Base-by-base conservation (phyloP, 1,284 basidiomycete genomes). In the Paramarasmius palmivorus region DNA sequence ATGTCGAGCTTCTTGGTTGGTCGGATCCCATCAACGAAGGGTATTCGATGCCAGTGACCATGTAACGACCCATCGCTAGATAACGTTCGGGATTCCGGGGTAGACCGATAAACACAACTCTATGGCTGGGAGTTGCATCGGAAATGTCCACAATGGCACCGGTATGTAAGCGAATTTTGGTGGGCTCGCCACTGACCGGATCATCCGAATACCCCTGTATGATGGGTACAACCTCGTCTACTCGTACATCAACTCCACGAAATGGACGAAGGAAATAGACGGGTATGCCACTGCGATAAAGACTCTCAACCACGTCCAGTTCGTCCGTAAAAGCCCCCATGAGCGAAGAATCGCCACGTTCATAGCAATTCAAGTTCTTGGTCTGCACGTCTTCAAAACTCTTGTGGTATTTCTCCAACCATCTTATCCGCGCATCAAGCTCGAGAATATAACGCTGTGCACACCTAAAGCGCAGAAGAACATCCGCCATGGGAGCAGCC, bases 241-340 rank as follows among this genome's bases (percentile, higher is more conserved):
- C 37, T 36, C 46, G 26, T 22, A 32, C 26, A 6, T 49, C 34
- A n/a, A 29, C 46, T 4, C 32, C 15, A 36, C 46, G 46, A 5
- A 49, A 34, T 10, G 29, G 17, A 15, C 46, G 34, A 49, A 36
- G 20, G 32, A 17, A 49, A 19, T 36, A 49, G 14, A 49, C 46
- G 2, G 46, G 46, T 17, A 49, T 49, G 15, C 25, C 20, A 20
- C 26, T 9, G 20, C 37, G 46, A 15, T 35, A 49, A n/a, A 49
- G 35, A 32, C n/a, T 49, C 20, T 49, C 32, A 8, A 49, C 17
- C 5, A 34, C 46, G 32, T 49, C 46, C 19, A 49, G 32, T 20
- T 49, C 32, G n/a, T 36, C 34, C 23, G 46, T 49, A 15, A 49
- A 49, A 17, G 46, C 46, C 14, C 46, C 46, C 46, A 49, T 35